Base-by-base conservation (phyloP, 331 rosid species). In the Phaseolus coccineus region DNA sequence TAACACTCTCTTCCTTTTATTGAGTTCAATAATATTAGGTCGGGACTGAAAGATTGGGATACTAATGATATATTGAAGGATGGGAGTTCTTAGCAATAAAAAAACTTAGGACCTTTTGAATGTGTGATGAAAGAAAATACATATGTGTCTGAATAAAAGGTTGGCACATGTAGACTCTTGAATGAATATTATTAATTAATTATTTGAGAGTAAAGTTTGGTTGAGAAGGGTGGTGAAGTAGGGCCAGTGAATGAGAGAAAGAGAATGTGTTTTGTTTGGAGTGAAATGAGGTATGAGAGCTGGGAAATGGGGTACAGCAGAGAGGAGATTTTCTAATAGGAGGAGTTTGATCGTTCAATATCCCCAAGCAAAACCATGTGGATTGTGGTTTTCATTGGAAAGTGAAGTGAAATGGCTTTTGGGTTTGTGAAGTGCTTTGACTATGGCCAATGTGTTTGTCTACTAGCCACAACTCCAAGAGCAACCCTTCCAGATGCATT, bases 361-460 rank as follows among this genome's bases (percentile, higher is more conserved):
- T 86, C 89, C 74, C 87, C 82, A 78, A 87, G 78, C 87, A 87
- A 86, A 48, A 87, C 81, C 92, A 89, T 85, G 91, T 85, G 90
- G 87, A 85, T 15, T 80, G 80, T 84, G 84, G 84, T 70, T 84
- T 90, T 90, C 89, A 56, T 84, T 82, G 86, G 88, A 92, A 87
- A 87, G 88, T 82, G 91, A 77, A 74, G 84, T 59, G 78, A 71
- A 80, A 66, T 61, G 77, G 69, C 33, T 44, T 84, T 69, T 78
- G 48, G 86, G 81, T 65, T 56, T 80, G 74, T 55, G 19, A 55
- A 69, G 53, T 83, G 75, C 73, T 82, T 85, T 87, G 87, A 80
- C 84, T 76, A 71, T 11, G 62, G 69, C 51, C 76, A 64, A 63
- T 19, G 50, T 53, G 69, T 62, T 76, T 83, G 77, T 80, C 82